These are phyloP conservation scores for Globisporangium paddicum DNA, from an alignment of 352 stramenopile genomes.

Conservation along the genomic window DNA sequence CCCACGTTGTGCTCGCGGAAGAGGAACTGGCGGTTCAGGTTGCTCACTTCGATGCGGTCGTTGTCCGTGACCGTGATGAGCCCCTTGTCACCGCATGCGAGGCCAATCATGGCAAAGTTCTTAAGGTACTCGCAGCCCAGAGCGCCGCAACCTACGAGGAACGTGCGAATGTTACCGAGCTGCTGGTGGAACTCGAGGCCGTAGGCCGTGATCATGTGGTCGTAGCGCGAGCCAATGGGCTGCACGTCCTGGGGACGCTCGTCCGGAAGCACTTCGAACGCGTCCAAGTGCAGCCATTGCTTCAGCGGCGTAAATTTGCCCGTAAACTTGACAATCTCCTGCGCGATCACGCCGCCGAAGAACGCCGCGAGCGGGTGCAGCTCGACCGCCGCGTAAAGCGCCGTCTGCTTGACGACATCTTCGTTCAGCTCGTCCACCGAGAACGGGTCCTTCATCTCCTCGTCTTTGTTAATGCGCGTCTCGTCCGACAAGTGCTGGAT, in stretches of 20 bases:
- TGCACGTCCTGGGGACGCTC: slow-evolving; percentile 44
- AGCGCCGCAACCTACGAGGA: slow-evolving; percentile 78
- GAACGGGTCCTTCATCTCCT: slow-evolving; percentile 44
- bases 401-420: slow-evolving; percentile 48
- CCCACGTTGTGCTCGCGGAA: slow-evolving; percentile 86
- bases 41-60: slow-evolving; percentile 86
- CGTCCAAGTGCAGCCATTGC: slow-evolving; percentile 83
- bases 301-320: slow-evolving; percentile 84
- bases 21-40: slow-evolving; percentile 84
- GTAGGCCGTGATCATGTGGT: slow-evolving; percentile 73
- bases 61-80: slow-evolving; percentile 84
- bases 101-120: slow-evolving; percentile 83
- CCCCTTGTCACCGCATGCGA: slow-evolving; percentile 72
- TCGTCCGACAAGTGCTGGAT: slow-evolving; percentile 65
- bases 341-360: slow-evolving; percentile 74
- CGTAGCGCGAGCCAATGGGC: slow-evolving; percentile 67
- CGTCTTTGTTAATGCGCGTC: slow-evolving; percentile 23
- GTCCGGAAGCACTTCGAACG: slow-evolving; percentile 73
- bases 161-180: slow-evolving; percentile 67
- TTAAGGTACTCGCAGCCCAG: slow-evolving; percentile 85
- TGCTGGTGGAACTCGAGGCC: slow-evolving; percentile 67
- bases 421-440: slow-evolving; percentile 71
- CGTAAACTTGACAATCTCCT: slow-evolving; percentile 88
- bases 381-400: slow-evolving; percentile 57
- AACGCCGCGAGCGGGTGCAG: slow-evolving; percentile 81